A percentile compares a stretch with the other conserved stretches of the same genome.
Conservation (phyloP, 1,284 basidiomycete genomes). For the Apiotrichum domesticum region DNA sequence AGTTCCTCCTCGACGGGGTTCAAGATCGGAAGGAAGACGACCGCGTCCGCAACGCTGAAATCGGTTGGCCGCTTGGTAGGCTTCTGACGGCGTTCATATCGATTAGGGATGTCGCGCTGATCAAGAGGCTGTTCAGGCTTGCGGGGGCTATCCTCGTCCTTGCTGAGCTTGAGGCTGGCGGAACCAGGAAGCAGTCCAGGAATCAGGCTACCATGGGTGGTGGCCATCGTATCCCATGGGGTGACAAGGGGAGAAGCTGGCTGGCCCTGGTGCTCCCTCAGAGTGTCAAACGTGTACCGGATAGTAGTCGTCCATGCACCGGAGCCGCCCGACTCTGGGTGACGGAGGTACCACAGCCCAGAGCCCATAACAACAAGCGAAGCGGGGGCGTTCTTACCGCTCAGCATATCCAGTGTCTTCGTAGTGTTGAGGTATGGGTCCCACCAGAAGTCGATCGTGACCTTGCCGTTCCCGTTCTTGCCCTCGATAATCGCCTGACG, state of each 20-base stretch:
- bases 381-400: constrained; percentile 39
- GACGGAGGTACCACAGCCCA: constrained; percentile 79
- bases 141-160: neutral
- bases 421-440: constrained; percentile 64
- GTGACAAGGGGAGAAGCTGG: constrained; percentile 30
- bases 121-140: neutral
- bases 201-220: constrained; percentile 3
- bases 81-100: neutral
- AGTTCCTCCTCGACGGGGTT: constrained; percentile 70
- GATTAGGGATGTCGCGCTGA: neutral
- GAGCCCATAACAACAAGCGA: constrained; percentile 73
- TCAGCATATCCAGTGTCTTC: constrained; percentile 49
- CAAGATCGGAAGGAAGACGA: constrained; percentile 69
- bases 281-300: constrained; percentile 56
- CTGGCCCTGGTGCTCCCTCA: constrained; percentile 46
- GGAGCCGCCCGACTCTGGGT: constrained; percentile 65
- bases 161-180: neutral
- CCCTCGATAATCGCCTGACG: constrained; percentile 38
- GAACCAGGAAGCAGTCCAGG: constrained; percentile 8
- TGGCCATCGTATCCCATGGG: constrained; percentile 38
- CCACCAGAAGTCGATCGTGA: constrained; percentile 63
- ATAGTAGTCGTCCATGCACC: constrained; percentile 68
- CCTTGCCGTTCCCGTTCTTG: constrained; percentile 22
- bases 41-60: constrained; percentile 33
- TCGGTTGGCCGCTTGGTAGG: constrained; percentile 4